phyloP scores from a whole-genome alignment of 371 early-diverging fungal species.

The Chytridiales sp. region DNA sequence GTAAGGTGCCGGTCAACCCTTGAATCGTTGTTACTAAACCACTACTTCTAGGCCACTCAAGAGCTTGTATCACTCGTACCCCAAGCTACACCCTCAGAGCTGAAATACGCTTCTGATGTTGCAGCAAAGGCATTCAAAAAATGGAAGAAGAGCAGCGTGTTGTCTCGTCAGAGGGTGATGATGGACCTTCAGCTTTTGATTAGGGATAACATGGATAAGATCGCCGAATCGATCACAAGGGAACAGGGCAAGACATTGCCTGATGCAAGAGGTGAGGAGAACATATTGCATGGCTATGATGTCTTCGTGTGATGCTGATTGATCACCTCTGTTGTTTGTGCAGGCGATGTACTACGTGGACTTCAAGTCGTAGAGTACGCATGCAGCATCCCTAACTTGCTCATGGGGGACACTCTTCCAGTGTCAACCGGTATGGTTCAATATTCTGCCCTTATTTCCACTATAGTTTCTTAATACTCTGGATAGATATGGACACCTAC shows the following conservation, averaged over 20 bases:
- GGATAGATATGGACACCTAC: constrained; percentile 98
- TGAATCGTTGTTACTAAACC: neutral
- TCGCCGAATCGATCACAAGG: constrained; percentile 82
- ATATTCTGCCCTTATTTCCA: too few species aligned
- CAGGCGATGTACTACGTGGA: constrained; percentile 45
- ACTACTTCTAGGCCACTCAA: constrained; percentile 74
- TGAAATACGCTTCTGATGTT: constrained; percentile 73
- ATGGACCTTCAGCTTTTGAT: constrained; percentile 87
- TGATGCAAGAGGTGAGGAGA: constrained; percentile 77
- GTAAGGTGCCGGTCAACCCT: constrained; percentile 46
- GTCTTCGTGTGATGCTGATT: too few species aligned
- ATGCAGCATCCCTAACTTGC: constrained; percentile 70
- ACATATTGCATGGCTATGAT: constrained; percentile 49
- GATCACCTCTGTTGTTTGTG: neutral
- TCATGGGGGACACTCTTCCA: constrained; percentile 84
- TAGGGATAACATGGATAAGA: constrained; percentile 75
- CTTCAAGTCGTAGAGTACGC: constrained; percentile 85
- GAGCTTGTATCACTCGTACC: constrained; percentile 89
- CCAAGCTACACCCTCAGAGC: constrained; percentile 83
- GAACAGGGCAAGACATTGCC: constrained; percentile 95
- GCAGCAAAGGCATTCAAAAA: constrained; percentile 81
- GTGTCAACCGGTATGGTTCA: constrained; percentile 91
- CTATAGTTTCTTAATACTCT: too few species aligned
- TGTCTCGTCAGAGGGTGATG: constrained; percentile 84
- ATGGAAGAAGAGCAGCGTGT: constrained; percentile 84